phyloP scores from a whole-genome alignment of 306 rosid species.

The Cyamopsis tetragonoloba region DNA sequence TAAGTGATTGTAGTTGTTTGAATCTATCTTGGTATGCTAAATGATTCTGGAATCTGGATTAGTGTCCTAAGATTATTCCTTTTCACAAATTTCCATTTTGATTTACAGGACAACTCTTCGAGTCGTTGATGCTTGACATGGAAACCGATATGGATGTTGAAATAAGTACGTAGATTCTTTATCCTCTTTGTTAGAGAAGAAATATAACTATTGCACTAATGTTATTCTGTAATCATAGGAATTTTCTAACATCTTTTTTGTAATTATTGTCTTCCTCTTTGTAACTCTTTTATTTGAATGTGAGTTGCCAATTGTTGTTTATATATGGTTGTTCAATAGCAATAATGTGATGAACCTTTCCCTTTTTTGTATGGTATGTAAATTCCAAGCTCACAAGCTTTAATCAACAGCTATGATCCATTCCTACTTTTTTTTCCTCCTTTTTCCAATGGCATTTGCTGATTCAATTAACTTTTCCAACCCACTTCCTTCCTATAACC shows the following conservation, averaged over 20 bases:
- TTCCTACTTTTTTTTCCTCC: not conserved
- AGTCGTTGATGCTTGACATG: slow-evolving; percentile 67
- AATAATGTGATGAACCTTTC: not conserved
- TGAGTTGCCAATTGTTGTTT: not conserved
- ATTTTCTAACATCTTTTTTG: not conserved
- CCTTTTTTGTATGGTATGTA: not conserved
- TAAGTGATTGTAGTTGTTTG: slow-evolving; percentile 22
- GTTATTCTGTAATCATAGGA: not conserved
- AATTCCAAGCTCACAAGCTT: not conserved
- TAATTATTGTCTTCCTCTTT: not conserved
- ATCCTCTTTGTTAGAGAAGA: slow-evolving; percentile 6
- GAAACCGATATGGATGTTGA: slow-evolving; percentile 55
- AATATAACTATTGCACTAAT: not conserved
- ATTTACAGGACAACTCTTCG: slow-evolving; percentile 64
- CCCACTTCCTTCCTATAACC: not conserved
- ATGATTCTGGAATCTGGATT: not conserved
- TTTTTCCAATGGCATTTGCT: not conserved
- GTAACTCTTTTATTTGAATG: not conserved
- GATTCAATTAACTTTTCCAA: not conserved
- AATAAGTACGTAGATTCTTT: slow-evolving; percentile 46
- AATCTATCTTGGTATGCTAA: not conserved
- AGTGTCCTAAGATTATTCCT: not conserved
- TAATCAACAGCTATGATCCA: not conserved
- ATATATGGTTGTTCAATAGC: not conserved
- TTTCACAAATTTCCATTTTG: not conserved